Evolutionary conservation across 1,284 basidiomycete genomes (phyloP), one percentile per base, ranked within the genome.

Genomic region (Ceratobasidium theobromae): DNA sequence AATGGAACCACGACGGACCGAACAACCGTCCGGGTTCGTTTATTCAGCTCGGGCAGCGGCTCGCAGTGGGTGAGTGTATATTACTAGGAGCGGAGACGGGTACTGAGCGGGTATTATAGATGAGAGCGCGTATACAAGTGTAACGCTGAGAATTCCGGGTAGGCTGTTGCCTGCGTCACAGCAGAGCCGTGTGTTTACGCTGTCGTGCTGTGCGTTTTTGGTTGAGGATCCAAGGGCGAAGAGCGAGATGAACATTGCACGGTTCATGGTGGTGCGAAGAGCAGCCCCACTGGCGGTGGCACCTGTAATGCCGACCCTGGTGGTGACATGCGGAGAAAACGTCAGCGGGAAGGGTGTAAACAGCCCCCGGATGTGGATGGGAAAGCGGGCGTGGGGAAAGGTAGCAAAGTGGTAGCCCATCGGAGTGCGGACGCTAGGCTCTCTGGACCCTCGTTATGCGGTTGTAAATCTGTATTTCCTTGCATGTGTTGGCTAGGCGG

Each of bases 1-100:
- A 69, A 35, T 69, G 68, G 68, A 69, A 69, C 57, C 68, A 69
- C 30, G 68, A 69, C 55, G 66, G 65, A 1, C 57, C 65, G 23
- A 64, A 67, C 51, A 53, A 69, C 38, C 65, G 65, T 18, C 57
- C 68, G 3, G 51, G 68, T 0, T 69, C 68, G 30, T 69, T 62
- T 51, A 66, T 69, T 55, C 68, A 69, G 38, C 57, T 69, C 32
- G 68, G 43, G 40, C 54, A 69, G 21, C 65, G 68, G 4, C 49
- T 67, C 3, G 41, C 66, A 45, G 68, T 69, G 14, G 68, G 58
- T 62, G 23, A 30, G 58, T 49, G 28, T 45, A 38, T n/a, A 43
- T n/a, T 30, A 46, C 12, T n/a, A 21, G 11, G 21, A 27, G n/a
- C 21, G 14, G 14, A 35, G 35, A 30, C 52, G 32, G 16, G 40